A percentile compares a stretch with the other conserved stretches of the same genome.
phyloP scores from a whole-genome alignment of 495 filamentous ascomycete genomes.

The Trichoderma virens region DNA sequence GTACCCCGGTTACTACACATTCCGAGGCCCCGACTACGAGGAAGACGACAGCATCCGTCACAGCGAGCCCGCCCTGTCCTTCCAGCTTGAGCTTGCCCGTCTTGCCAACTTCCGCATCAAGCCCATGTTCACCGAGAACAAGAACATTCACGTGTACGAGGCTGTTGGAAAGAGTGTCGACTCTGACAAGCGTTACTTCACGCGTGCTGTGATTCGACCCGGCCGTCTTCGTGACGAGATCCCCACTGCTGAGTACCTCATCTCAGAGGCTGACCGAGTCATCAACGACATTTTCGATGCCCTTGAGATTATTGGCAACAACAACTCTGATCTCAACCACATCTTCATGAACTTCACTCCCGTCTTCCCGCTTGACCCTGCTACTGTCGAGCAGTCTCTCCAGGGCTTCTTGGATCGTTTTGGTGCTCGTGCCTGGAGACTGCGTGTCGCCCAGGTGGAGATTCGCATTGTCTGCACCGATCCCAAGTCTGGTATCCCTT shows the following conservation, averaged over 20 bases:
- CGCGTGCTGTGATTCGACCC: slow-evolving; percentile 84
- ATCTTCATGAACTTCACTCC: slow-evolving; percentile 99
- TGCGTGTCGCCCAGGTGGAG: slow-evolving; percentile 94
- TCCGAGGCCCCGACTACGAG: slow-evolving; percentile 81
- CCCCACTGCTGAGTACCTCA: slow-evolving; percentile 93
- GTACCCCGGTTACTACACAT: slow-evolving; percentile 96
- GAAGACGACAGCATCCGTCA: slow-evolving; percentile 96
- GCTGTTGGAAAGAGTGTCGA: slow-evolving; percentile 88
- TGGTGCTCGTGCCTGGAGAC: slow-evolving; percentile 88
- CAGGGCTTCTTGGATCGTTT: slow-evolving; percentile 95
- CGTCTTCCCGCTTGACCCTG: slow-evolving; percentile 84
- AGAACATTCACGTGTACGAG: slow-evolving; percentile 98
- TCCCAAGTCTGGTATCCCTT: slow-evolving; percentile 71
- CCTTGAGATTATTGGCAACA: slow-evolving; percentile 96
- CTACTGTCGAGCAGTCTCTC: slow-evolving; percentile 89
- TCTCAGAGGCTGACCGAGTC: slow-evolving; percentile 90
- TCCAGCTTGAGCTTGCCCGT: slow-evolving; percentile 92
- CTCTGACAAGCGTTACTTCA: slow-evolving; percentile 91
- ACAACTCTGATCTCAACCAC: slow-evolving; percentile 98
- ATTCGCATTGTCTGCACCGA: slow-evolving; percentile 98
- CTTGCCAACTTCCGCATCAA: slow-evolving; percentile 96
- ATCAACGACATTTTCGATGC: slow-evolving; percentile 98
- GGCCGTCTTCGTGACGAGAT: slow-evolving; percentile 94
- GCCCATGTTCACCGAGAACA: slow-evolving; percentile 96
- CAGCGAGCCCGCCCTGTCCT: slow-evolving; percentile 89